Base-by-base conservation (phyloP, 768 basidiomycete genomes). In the Russula lepida region DNA sequence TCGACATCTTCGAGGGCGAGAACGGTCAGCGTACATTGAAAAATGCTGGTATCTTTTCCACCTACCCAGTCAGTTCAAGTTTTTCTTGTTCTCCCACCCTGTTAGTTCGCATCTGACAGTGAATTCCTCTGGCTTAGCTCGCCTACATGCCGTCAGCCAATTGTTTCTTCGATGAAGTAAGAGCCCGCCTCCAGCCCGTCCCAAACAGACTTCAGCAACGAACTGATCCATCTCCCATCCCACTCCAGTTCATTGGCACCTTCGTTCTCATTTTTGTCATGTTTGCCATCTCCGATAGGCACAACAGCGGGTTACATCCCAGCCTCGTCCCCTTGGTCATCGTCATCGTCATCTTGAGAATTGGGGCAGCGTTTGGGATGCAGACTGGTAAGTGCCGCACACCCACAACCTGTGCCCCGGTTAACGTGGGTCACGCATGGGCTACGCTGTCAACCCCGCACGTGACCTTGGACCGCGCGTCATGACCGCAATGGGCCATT, bases 381-480 rank as follows among this genome's bases (percentile, higher is more conserved):
- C 74, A 88, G 65, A 88, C 85, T 0, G 64, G 70, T 66, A 56
- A 25, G 57, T 54, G 0, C 30, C 35, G 11, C 21, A 3, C 4
- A 44, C n/a, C 21, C 37, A 17, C 21, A 39, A 30, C 35, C 8
- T 15, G 44, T 12, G n/a, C n/a, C 21, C 1, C 35, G 19, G 23
- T 41, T 61, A 39, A 61, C 30, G 11, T 21, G 6, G 3, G n/a
- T 23, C 19, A n/a, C 23, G 11, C 30, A 8, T 63, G 78, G 83
- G 80, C 52, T 84, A 77, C 64, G 81, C 84, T 5, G 71, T 87
- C 55, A 88, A 88, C 66, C 86, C 86, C 47, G 84, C 86, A 44
- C 83, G 87, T 66, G 86, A 88, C 71, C 73, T 88, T 25, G 86
- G 86, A 3, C 86, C 86, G 1, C 78, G 87, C 11, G 66, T 88